These are phyloP conservation scores for Scutellaria baicalensis DNA, from an alignment of 257 asterid species.

Conservation along the genomic window DNA sequence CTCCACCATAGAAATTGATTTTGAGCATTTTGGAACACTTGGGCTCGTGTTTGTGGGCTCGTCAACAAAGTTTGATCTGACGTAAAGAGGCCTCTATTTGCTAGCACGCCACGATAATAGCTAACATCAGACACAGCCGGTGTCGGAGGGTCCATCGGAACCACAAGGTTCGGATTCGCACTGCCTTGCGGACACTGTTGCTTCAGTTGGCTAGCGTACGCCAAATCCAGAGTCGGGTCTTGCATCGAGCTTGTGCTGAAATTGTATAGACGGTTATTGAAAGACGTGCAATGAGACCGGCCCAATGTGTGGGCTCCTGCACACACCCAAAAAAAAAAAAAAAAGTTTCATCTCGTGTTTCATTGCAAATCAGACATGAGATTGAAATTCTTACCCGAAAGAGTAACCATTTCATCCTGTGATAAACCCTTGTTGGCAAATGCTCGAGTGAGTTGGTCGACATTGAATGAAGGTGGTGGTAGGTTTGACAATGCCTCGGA, in stretches of 20 bases:
- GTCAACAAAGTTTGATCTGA: constrained; percentile 40
- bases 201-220: constrained; percentile 38
- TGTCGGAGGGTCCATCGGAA: constrained; percentile 48
- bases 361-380: not conserved
- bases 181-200: constrained; percentile 41
- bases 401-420: constrained; percentile 81
- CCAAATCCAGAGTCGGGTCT: constrained; percentile 57
- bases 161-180: constrained; percentile 23
- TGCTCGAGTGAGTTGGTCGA: constrained; percentile 47
- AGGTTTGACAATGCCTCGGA: constrained; percentile 44
- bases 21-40: constrained; percentile 31
- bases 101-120: constrained; percentile 30
- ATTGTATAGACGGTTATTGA: constrained; percentile 47
- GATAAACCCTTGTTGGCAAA: constrained; percentile 55
- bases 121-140: constrained; percentile 22
- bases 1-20: constrained; percentile 24
- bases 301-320: constrained; percentile 80
- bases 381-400: constrained; percentile 46
- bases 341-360: not conserved
- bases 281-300: constrained; percentile 58
- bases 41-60: constrained; percentile 12
- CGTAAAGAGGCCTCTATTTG: constrained; percentile 32
- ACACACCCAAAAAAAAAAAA: not conserved
- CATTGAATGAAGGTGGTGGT: constrained; percentile 42
- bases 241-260: constrained; percentile 36